These are phyloP conservation scores for Tranzscheliella williamsii DNA, from an alignment of 1,284 basidiomycete species.

Conservation along the genomic window DNA sequence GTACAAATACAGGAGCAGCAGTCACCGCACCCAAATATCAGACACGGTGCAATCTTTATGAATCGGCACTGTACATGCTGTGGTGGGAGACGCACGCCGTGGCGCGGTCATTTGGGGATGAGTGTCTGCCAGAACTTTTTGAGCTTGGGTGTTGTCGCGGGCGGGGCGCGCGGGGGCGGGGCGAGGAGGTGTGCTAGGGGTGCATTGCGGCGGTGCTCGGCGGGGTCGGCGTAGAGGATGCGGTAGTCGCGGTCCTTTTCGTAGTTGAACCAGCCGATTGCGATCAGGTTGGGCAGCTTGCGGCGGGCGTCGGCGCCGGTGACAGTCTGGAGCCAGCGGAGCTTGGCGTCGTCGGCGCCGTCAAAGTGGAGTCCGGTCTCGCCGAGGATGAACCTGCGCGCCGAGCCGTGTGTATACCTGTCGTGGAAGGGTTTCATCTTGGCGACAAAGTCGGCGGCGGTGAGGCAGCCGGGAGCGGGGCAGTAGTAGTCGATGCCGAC, in stretches of 20 bases:
- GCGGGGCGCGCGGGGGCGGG: no score
- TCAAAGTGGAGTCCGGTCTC: conserved; percentile 32
- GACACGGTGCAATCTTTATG: no score
- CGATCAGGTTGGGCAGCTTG: conserved; percentile 5
- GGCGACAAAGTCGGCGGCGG: conserved; percentile 7
- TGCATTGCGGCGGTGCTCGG: background rate
- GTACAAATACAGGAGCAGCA: background rate
- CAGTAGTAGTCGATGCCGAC: conserved; percentile 38
- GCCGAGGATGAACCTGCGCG: conserved; percentile 15
- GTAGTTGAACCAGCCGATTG: conserved; percentile 29
- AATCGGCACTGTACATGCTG: no score
- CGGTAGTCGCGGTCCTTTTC: conserved; percentile 31
- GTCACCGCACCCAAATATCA: background rate
- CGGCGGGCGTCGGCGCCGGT: conserved; percentile 5
- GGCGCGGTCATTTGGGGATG: conserved; percentile 1
- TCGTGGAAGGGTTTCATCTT: conserved; percentile 25
- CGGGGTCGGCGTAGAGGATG: conserved; percentile 1
- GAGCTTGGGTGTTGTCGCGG: conserved; percentile 2
- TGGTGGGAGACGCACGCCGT: background rate
- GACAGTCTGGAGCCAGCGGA: conserved; percentile 11
- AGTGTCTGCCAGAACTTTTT: conserved; percentile 22
- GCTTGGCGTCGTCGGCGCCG: conserved; percentile 2
- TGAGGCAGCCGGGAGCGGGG: conserved; percentile 5
- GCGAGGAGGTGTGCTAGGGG: conserved; percentile 4
- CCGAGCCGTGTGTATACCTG: background rate